A percentile compares a stretch with the other conserved stretches of the same genome.
Conservation (phyloP, 2,329 filamentous ascomycete species). For the Malbranchea zuffiana region DNA sequence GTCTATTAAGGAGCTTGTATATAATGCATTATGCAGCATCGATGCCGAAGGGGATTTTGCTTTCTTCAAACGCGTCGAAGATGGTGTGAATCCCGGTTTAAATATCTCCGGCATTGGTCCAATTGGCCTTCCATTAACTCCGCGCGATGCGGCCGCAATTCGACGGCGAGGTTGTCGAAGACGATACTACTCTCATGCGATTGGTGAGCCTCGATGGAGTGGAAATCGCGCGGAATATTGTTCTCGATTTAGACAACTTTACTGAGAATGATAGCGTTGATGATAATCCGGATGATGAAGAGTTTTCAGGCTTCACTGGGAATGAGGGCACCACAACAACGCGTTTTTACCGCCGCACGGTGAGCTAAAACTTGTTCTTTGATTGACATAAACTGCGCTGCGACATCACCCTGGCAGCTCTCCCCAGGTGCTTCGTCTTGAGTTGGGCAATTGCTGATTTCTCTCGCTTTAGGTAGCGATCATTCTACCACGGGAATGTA, state of each 20-base stretch:
- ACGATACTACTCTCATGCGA: background rate
- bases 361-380: conserved; percentile 9
- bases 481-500: no score
- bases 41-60: conserved; percentile 3
- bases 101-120: conserved; percentile 12
- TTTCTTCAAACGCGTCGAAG: background rate
- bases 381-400: background rate
- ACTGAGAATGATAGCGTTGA: conserved; percentile 12
- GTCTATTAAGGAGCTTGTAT: no score
- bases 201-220: conserved; percentile 10
- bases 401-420: background rate
- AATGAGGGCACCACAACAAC: conserved; percentile 19
- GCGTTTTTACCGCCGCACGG: conserved; percentile 20
- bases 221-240: conserved; percentile 4
- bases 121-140: conserved; percentile 15
- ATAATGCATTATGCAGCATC: background rate
- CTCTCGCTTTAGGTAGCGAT: no score
- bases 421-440: no score
- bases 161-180: conserved; percentile 6
- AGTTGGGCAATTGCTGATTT: no score
- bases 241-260: conserved; percentile 8
- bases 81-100: conserved; percentile 14
- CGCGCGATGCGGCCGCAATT: conserved; percentile 16
- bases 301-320: conserved; percentile 19
- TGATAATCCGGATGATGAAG: conserved; percentile 16